Evolutionary conservation across 164 flowering plant genomes (phyloP), one percentile per base, ranked within the genome.

Genomic region (Paratinospora sagittata): DNA sequence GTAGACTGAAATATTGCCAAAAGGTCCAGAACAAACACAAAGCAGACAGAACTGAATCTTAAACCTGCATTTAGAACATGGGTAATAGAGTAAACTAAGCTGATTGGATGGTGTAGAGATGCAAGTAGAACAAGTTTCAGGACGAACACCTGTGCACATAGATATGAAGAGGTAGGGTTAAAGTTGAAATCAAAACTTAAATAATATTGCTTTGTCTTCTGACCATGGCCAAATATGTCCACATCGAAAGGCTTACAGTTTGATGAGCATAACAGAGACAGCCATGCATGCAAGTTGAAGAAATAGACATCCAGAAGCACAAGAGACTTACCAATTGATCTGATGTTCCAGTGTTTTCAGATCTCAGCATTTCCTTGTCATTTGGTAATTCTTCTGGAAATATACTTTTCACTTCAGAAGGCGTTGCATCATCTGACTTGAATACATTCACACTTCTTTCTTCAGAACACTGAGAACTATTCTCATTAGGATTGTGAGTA

Each of bases 261-360:
- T 52, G 7, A 17, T 52, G 21, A 72, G 41, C 37, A 57, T 34
- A 34, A 14, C 57, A 72, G 23, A 23, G 52, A 52, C 21, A 55
- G 33, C 0, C 55, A 30, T 45, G 26, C 36, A 65, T 52, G 11
- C 17, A 41, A 41, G 16, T 39, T 30, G 24, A 65, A 41, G 43
- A 14, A 17, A 37, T 12, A 39, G 8, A 3, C n/a, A 69, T n/a
- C 58, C 1, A 55, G 21, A 52, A 70, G 45, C 63, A 58, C 27
- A 58, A 63, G 23, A 69, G 16, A 34, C n/a, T 43, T 76, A 85
- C 89, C 87, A 84, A 82, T 27, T 23, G 30, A 77, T 74, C 70
- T 70, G 74, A 52, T 26, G 78, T 61, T 69, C 57, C 82, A 57
- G 63, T 17, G 26, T 55, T 72, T 63, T 63, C 76, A 68, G 75